A percentile compares a stretch with the other conserved stretches of the same genome.
Conservation (phyloP, 2,329 filamentous ascomycete genomes). For the Paecilomyces fulvus region DNA sequence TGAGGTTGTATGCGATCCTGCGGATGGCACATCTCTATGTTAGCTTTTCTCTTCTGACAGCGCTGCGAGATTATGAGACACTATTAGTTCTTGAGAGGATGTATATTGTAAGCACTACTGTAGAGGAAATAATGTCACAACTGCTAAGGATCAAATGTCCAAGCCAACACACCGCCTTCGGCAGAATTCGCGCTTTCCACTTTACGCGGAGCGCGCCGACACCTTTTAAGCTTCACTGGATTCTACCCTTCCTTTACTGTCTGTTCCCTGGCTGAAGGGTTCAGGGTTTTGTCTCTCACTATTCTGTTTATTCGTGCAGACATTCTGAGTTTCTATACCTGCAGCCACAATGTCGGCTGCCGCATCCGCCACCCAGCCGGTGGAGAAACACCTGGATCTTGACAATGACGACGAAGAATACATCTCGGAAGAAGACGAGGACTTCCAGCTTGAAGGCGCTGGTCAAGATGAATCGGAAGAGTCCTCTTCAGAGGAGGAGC, state of each 20-base stretch:
- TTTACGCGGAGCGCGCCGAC: neutral
- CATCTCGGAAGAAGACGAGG: slow-evolving; percentile 31
- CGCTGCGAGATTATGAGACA: too few relatives aligned
- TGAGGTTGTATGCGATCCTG: too few relatives aligned
- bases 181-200: slow-evolving; percentile 5
- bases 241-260: neutral
- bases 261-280: neutral
- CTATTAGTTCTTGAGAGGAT: too few relatives aligned
- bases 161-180: neutral
- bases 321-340: neutral
- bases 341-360: neutral
- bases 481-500: slow-evolving; percentile 21
- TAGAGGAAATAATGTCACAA: neutral
- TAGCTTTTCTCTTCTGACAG: too few relatives aligned
- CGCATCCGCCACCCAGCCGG: neutral
- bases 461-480: slow-evolving; percentile 22
- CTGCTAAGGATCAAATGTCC: too few relatives aligned
- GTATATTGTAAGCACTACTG: neutral
- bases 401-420: slow-evolving; percentile 27
- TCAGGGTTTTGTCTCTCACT: neutral
- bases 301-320: neutral
- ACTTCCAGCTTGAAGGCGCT: slow-evolving; percentile 38
- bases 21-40: too few relatives aligned
- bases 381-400: slow-evolving; percentile 5
- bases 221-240: neutral